Evolutionary conservation across 2,329 filamentous ascomycete species (phyloP).

Genomic region (Cercospora sp.): DNA sequence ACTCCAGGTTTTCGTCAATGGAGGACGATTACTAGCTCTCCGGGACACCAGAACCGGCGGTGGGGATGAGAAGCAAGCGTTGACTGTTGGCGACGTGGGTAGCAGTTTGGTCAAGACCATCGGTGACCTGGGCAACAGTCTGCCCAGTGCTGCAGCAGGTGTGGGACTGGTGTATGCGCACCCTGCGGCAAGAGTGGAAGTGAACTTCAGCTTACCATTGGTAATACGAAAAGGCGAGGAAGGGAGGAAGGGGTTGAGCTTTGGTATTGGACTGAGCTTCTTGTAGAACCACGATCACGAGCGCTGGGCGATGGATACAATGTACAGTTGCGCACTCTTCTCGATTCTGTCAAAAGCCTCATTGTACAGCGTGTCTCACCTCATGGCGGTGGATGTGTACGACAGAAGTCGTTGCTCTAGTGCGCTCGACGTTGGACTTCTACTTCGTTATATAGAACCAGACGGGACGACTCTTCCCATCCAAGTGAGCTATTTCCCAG

Average conservation of each 20-base stretch:
- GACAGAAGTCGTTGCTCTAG: no score
- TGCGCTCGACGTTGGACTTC: no score
- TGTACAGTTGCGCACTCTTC: slow-evolving; percentile 5
- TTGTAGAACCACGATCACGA: slow-evolving; percentile 57
- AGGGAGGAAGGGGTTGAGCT: slow-evolving; percentile 83
- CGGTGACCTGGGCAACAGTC: slow-evolving; percentile 67
- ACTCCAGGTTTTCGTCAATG: slow-evolving; percentile 88
- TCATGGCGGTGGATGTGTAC: no score
- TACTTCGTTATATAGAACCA: no score
- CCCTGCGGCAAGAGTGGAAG: slow-evolving; percentile 86
- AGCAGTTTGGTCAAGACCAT: slow-evolving; percentile 63
- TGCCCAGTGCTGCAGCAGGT: slow-evolving; percentile 84
- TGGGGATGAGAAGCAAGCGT: slow-evolving; percentile 45
- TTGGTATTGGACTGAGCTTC: slow-evolving; percentile 97
- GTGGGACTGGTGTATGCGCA: slow-evolving; percentile 93
- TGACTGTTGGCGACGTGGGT: slow-evolving; percentile 54
- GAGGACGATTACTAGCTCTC: slow-evolving; percentile 78
- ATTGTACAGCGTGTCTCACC: no score
- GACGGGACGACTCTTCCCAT: no score
- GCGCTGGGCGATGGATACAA: neutral
- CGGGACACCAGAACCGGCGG: slow-evolving; percentile 46
- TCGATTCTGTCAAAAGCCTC: neutral
- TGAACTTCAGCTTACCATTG: slow-evolving; percentile 91
- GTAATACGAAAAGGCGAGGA: slow-evolving; percentile 81
- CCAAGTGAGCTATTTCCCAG: no score